These are phyloP conservation scores for Metschnikowia rubicola DNA, from an alignment of 805 yeast species.

Conservation along the genomic window DNA sequence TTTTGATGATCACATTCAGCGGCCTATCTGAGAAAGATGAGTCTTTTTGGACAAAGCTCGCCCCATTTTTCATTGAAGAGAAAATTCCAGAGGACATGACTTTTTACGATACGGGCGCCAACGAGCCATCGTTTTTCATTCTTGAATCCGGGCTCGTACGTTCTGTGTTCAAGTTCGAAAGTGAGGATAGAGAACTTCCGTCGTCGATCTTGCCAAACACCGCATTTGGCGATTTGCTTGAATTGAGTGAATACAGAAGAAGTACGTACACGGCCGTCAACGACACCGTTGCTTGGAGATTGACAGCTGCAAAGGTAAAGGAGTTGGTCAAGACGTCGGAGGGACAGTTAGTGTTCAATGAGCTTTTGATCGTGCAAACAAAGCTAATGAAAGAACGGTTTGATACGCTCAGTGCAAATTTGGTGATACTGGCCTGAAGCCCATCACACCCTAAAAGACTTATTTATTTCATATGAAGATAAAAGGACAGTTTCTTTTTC, in stretches of 20 bases:
- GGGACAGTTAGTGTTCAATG: constrained; percentile 57
- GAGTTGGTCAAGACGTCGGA: constrained; percentile 41
- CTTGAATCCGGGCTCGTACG: constrained; percentile 48
- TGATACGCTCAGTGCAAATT: constrained; percentile 71
- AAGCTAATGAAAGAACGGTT: constrained; percentile 67
- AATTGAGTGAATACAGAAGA: constrained; percentile 34
- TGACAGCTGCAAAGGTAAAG: constrained; percentile 46
- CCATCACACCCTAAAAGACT: neutral
- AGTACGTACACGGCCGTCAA: constrained; percentile 53
- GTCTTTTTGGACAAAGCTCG: constrained; percentile 62
- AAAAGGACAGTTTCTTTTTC: neutral
- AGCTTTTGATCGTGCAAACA: constrained; percentile 58
- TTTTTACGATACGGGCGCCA: constrained; percentile 44
- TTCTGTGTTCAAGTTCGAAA: constrained; percentile 36
- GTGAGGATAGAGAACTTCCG: constrained; percentile 33
- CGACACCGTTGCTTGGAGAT: constrained; percentile 66
- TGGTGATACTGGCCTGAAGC: constrained; percentile 54
- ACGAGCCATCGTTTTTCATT: constrained; percentile 51
- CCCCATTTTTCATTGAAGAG: constrained; percentile 49
- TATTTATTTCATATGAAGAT: neutral
- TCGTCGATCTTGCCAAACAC: constrained; percentile 64
- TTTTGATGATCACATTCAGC: constrained; percentile 61
- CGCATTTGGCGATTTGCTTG: constrained; percentile 61
- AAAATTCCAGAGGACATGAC: constrained; percentile 43
- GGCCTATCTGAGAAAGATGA: constrained; percentile 49